Base-by-base conservation (phyloP, 257 asterid genomes). In the Lycium barbarum region DNA sequence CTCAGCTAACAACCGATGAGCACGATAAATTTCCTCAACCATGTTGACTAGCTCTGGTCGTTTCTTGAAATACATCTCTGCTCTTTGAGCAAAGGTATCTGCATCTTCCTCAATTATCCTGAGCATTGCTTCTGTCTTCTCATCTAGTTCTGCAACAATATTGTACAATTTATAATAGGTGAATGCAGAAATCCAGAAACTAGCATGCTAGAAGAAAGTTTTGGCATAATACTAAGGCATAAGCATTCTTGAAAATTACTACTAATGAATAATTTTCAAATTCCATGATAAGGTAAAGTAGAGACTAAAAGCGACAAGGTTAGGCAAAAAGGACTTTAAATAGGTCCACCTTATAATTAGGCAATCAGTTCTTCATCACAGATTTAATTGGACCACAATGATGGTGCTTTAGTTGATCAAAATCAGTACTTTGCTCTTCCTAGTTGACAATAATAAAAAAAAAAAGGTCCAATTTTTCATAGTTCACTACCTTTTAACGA, bases 61-160 rank as follows among this genome's bases (percentile, higher is more conserved):
- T 89, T 94, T 93, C 90, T 84, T 88, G 92, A 91, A 94, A 88
- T 92, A 96, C 98, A 96, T 93, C 62, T 92, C 99, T 58, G 98
- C 97, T 5, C 97, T 93, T 67, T 92, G 95, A 3, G 98, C 93
- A 33, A 94, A 94, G 2, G 99, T 91, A 86, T 95, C 98, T 11
- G 98, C 99, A 11, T 95, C 99, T 83, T 90, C 95, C 73, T 94
- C 97, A 15, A 95, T 87, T 79, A 93, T 66, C 88, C 90, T 91
- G 81, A 94, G 91, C 93, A 95, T 92, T 68, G 87, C 81, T 14
- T 86, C 89, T 0, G 94, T 91, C 85, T 93, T 95, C 63, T 89
- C 91, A 61, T 95, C 95, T 8, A 95, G 91, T 73, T 92, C 99
- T 95, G 89, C 67, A 65, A 61, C 7, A 61, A 43, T n/a, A 36